phyloP scores from a whole-genome alignment of 2,329 filamentous ascomycete genomes.

The Fusarium equiseti region DNA sequence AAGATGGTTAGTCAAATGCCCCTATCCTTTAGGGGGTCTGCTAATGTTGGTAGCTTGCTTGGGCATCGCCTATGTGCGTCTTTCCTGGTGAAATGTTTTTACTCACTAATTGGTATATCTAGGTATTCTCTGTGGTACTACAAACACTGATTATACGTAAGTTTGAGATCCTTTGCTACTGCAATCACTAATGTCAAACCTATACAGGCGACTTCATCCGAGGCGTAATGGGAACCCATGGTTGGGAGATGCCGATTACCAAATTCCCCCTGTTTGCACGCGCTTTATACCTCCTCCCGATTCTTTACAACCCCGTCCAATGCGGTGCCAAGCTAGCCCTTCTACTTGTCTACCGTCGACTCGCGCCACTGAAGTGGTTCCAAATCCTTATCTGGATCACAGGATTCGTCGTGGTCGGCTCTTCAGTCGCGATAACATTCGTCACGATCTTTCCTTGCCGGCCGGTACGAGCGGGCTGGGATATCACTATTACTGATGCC shows the following conservation, averaged over 20 bases:
- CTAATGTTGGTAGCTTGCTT: neutral
- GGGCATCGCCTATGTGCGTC: neutral
- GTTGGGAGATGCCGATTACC: neutral
- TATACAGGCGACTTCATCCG: neutral
- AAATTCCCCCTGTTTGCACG: neutral
- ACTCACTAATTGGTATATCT: neutral
- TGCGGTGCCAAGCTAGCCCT: neutral
- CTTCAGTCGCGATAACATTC: conserved; percentile 24
- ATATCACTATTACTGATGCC: conserved; percentile 6
- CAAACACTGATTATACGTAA: neutral
- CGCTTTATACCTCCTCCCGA: neutral
- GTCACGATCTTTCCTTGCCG: conserved; percentile 22
- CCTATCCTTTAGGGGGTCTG: neutral
- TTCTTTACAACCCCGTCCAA: neutral
- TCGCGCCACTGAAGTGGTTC: neutral
- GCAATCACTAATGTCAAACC: neutral
- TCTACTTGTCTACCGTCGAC: neutral
- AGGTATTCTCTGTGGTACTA: neutral
- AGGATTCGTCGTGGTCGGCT: conserved; percentile 16
- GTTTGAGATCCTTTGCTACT: neutral
- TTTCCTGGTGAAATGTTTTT: neutral
- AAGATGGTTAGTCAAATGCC: neutral
- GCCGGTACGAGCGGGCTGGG: conserved; percentile 18
- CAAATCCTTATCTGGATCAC: conserved; percentile 8
- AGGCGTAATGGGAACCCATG: neutral